Percentiles rank a stretch among this genome's conserved stretches.
Conservation (phyloP, 2,329 filamentous ascomycete genomes). For the Alternaria incomplexa region DNA sequence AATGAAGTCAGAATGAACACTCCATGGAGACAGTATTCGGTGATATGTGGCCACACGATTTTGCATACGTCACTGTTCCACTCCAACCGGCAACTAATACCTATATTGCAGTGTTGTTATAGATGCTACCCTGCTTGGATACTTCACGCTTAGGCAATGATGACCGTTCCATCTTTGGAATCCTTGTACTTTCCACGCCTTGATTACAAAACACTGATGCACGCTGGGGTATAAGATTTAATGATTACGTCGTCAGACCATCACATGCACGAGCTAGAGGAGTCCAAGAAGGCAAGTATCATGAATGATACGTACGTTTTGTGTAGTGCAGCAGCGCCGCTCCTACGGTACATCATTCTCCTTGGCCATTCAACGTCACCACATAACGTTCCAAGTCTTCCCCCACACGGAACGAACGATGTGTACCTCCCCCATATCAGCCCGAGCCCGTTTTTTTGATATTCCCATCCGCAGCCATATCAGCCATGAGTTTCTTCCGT, state of each 20-base stretch:
- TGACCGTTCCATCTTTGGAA: not conserved
- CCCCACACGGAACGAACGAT: not conserved
- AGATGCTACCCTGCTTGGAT: not conserved
- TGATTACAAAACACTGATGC: not conserved
- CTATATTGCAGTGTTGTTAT: not conserved
- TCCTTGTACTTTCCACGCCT: not conserved
- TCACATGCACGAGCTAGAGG: constrained; percentile 34
- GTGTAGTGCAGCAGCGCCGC: not conserved
- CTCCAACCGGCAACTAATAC: not conserved
- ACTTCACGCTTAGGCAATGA: not conserved
- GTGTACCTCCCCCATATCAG: not conserved
- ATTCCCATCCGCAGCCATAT: not conserved
- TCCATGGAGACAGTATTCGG: not conserved
- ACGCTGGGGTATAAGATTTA: not conserved
- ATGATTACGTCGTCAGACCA: constrained; percentile 4
- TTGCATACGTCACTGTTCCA: not conserved
- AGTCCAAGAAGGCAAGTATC: constrained; percentile 39
- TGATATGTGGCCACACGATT: not conserved
- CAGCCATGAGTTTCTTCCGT: not conserved
- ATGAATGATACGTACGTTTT: not conserved
- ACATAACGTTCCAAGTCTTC: not conserved
- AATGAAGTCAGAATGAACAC: not conserved
- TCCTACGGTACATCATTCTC: not conserved
- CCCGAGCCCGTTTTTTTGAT: not conserved
- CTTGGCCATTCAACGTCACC: not conserved